phyloP scores from a whole-genome alignment of 2,329 filamentous ascomycete species.

The Cryphonectria naterciae region DNA sequence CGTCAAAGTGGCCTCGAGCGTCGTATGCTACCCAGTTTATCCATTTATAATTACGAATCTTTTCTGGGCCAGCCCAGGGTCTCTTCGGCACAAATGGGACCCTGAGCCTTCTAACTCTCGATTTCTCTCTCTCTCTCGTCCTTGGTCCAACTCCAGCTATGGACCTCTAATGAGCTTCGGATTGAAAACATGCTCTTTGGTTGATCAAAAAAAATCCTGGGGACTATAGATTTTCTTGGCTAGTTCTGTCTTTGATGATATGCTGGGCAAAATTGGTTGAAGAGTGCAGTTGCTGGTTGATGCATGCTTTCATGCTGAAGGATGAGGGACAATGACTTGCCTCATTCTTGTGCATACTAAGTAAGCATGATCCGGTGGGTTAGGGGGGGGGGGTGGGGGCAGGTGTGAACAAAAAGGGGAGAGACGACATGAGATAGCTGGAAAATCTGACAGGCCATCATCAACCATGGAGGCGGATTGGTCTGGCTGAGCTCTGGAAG shows the following conservation, averaged over 20 bases:
- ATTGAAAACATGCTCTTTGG: conserved; percentile 8
- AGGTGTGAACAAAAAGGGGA: neutral
- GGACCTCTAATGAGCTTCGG: neutral
- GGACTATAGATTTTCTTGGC: conserved; percentile 19
- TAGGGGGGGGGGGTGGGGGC: too few species aligned
- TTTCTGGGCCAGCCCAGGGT: neutral
- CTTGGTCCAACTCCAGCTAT: neutral
- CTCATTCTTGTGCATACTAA: conserved; percentile 24
- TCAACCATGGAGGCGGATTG: conserved; percentile 1
- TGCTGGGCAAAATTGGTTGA: neutral
- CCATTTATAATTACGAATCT: neutral
- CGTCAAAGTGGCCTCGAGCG: neutral
- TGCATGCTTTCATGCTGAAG: conserved; percentile 2
- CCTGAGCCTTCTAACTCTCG: neutral
- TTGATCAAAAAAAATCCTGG: conserved; percentile 11
- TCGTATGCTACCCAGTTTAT: neutral
- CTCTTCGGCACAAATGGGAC: neutral
- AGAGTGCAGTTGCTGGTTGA: neutral
- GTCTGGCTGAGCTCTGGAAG: conserved; percentile 8
- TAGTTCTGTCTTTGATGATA: conserved; percentile 7
- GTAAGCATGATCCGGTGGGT: too few species aligned
- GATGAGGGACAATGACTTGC: conserved; percentile 11
- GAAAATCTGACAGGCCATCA: conserved; percentile 14
- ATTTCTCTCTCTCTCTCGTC: neutral
- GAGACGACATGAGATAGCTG: conserved; percentile 9